phyloP scores from a whole-genome alignment of 805 yeast species.

The Candida ulmi region DNA sequence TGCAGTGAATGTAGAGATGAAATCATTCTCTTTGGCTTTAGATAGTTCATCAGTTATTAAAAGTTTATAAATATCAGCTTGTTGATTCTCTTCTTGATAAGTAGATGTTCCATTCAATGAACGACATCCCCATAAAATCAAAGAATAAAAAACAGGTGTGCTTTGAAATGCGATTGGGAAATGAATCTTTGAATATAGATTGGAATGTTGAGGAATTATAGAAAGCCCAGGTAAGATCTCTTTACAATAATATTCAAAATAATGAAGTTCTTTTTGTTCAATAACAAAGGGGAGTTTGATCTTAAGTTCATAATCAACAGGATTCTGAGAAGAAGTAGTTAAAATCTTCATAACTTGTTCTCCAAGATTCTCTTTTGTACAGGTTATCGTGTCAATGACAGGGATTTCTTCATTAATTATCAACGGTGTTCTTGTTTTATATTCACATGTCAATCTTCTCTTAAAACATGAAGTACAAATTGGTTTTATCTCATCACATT shows the following conservation, averaged over 20 bases:
- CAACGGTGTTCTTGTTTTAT: slow-evolving; percentile 10
- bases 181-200: slow-evolving; percentile 40
- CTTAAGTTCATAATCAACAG: slow-evolving; percentile 20
- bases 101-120: slow-evolving; percentile 6
- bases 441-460: slow-evolving; percentile 25
- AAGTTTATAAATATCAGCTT: slow-evolving; percentile 5
- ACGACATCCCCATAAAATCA: slow-evolving; percentile 51
- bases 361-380: slow-evolving; percentile 5
- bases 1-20: neutral
- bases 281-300: slow-evolving; percentile 23
- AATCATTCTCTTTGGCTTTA: slow-evolving; percentile 3
- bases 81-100: slow-evolving; percentile 13
- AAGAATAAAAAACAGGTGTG: slow-evolving; percentile 35
- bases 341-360: slow-evolving; percentile 6
- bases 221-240: slow-evolving; percentile 36
- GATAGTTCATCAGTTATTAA: slow-evolving; percentile 3
- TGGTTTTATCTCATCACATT: slow-evolving; percentile 44
- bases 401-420: neutral
- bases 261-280: slow-evolving; percentile 31
- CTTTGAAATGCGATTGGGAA: slow-evolving; percentile 39
- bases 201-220: slow-evolving; percentile 34
- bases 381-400: slow-evolving; percentile 6
- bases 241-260: slow-evolving; percentile 39
- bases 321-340: too few relatives aligned
- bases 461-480: slow-evolving; percentile 38